A percentile compares a stretch with the other conserved stretches of the same genome.
Conservation (phyloP, 192 early-diverging fungal genomes). For the Coemansia sp. region DNA sequence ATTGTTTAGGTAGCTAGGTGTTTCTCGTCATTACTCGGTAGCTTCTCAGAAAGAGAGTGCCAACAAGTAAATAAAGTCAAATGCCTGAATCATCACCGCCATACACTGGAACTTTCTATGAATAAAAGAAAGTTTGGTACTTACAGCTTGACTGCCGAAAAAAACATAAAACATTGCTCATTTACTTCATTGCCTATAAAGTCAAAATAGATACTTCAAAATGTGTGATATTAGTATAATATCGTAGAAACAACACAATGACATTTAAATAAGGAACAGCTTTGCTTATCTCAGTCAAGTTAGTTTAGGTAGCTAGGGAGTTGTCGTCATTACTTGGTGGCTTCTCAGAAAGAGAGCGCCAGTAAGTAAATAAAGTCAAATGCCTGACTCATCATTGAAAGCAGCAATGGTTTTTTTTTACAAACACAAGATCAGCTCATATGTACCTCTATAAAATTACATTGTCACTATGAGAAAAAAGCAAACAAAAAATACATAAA, state of each 20-base stretch:
- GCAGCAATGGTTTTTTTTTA: not conserved
- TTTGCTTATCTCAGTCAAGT: constrained; percentile 7
- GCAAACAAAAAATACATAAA: not conserved
- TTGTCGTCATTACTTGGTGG: constrained; percentile 11
- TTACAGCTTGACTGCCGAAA: not conserved
- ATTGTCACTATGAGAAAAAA: not conserved
- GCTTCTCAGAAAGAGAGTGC: constrained; percentile 21
- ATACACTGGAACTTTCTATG: not conserved
- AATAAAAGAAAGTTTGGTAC: not conserved
- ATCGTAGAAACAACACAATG: not conserved
- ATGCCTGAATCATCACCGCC: constrained; percentile 48
- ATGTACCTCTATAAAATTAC: constrained; percentile 7
- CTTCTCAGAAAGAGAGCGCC: constrained; percentile 3
- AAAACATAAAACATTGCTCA: not conserved
- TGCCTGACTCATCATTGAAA: constrained; percentile 21
- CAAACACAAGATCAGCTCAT: not conserved
- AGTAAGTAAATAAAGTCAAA: constrained; percentile 16
- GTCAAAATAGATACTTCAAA: not conserved
- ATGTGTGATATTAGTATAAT: not conserved
- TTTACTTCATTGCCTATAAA: not conserved
- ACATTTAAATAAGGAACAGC: not conserved
- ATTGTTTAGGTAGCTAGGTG: constrained; percentile 43
- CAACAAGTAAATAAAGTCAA: constrained; percentile 41
- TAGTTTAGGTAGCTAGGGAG: constrained; percentile 14
- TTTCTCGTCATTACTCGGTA: constrained; percentile 39